Evolutionary conservation across 257 asterid genomes (phyloP), one percentile per base, ranked within the genome.

Genomic region (Thymus quinquecostatus): DNA sequence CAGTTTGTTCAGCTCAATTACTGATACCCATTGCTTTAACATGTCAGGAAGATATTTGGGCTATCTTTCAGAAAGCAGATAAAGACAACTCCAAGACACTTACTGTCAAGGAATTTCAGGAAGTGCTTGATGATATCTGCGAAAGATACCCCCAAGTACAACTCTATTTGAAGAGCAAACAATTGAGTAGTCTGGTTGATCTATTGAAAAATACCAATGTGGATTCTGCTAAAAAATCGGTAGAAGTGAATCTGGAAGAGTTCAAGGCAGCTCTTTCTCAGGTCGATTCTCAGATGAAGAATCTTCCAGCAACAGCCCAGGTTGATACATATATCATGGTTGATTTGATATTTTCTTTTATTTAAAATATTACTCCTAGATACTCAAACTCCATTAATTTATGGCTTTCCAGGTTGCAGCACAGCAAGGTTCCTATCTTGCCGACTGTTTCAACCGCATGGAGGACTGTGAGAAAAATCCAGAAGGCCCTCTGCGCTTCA

Each of bases 261-360:
- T 94, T 94, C 77, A 91, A 84, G 77, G 45, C 80, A 28, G 97
- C 97, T 59, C 92, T 94, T 68, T 94, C 97, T 66, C 83, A 91
- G 79, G 97, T 89, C 48, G 97, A 94, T 83, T 80, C 91, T 66
- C 90, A 89, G 80, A 71, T 89, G 99, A 94, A 91, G 95, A 87
- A 86, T 71, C 99, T 94, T 76, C 99, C 99, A 29, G 97, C 99
- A 61, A 94, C 99, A 27, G 99, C 99, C 32, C 98, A 94, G 97
- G 98, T 93, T 68, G 11, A 70, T 41, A 48, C 65, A 43, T 59
- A 21, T 21, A 21, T 59, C 10, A 40, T 40, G 69, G 51, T 60
- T 60, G 48, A 63, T 12, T 57, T 45, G 3, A 5, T 34, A 10
- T 34, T 47, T 53, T 44, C 29, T 36, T 64, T 12, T 13, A 11